These are phyloP conservation scores for Solanum chiquidenum DNA, from an alignment of 257 asterid species.

Conservation along the genomic window DNA sequence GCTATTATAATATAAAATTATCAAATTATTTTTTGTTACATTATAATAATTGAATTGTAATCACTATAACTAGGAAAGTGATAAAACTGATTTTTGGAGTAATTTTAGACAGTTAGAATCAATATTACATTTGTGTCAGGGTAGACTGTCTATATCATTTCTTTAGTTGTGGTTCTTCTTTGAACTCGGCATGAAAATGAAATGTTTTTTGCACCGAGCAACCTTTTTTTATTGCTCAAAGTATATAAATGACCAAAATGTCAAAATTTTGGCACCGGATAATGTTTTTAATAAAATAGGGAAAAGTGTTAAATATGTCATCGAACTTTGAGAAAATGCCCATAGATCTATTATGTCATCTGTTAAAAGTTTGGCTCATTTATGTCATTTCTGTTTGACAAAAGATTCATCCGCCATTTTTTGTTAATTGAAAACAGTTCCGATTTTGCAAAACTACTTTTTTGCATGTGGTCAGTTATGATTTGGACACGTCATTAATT, in stretches of 20 bases:
- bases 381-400: too few species aligned
- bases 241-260: not conserved
- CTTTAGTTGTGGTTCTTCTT: not conserved
- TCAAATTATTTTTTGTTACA: not conserved
- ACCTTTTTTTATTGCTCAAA: too few species aligned
- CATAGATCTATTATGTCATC: too few species aligned
- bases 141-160: not conserved
- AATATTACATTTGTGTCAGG: not conserved
- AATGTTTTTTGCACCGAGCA: too few species aligned
- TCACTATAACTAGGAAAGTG: not conserved
- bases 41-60: too few species aligned
- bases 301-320: not conserved
- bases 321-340: not conserved
- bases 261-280: not conserved
- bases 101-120: too few species aligned
- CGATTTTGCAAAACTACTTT: too few species aligned
- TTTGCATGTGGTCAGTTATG: too few species aligned
- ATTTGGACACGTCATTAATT: too few species aligned
- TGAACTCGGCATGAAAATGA: too few species aligned
- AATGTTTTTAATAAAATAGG: not conserved
- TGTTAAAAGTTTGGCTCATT: too few species aligned
- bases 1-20: not conserved
- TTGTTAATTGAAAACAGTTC: too few species aligned
- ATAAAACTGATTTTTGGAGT: not conserved
- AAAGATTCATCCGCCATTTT: not conserved